Evolutionary conservation across 441 rosid genomes (phyloP).

Genomic region (Euphorbia schlechtendalii): DNA sequence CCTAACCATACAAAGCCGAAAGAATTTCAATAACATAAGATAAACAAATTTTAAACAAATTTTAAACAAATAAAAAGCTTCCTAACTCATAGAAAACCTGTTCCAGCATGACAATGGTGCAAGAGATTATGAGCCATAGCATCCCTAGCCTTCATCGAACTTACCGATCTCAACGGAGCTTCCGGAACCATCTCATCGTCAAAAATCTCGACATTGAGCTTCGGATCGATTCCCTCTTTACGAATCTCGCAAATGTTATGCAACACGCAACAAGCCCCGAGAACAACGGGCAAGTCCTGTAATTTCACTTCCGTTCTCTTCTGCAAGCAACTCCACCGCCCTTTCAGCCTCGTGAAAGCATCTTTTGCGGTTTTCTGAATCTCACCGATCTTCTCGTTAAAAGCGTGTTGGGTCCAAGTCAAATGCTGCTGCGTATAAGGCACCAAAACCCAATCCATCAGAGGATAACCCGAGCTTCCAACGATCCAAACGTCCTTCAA

Average conservation of each 20-base stretch:
- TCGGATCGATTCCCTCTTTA: conserved; percentile 45
- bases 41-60: too few species aligned
- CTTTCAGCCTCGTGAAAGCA: conserved; percentile 57
- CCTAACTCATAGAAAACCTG: conserved; percentile 43
- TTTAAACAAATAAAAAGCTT: conserved; percentile 6
- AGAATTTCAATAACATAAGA: conserved; percentile 24
- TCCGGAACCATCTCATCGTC: conserved; percentile 69
- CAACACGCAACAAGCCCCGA: conserved; percentile 81
- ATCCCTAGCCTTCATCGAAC: conserved; percentile 51
- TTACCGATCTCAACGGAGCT: conserved; percentile 36
- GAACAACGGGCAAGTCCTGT: conserved; percentile 67
- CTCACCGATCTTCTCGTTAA: conserved; percentile 53
- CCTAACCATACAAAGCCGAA: conserved; percentile 16
- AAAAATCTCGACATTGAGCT: conserved; percentile 37
- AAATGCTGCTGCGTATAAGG: conserved; percentile 62
- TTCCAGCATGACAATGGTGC: conserved; percentile 80
- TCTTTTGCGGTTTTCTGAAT: conserved; percentile 37
- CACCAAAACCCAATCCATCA: conserved; percentile 72
- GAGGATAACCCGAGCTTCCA: conserved; percentile 58
- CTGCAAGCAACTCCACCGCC: conserved; percentile 74
- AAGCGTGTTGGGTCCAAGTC: conserved; percentile 83
- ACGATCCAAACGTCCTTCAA: conserved; percentile 65
- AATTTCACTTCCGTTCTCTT: conserved; percentile 77
- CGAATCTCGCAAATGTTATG: conserved; percentile 74
- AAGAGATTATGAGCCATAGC: conserved; percentile 69